phyloP scores from a whole-genome alignment of 805 yeast genomes.

The Monosporozyma aerobia region DNA sequence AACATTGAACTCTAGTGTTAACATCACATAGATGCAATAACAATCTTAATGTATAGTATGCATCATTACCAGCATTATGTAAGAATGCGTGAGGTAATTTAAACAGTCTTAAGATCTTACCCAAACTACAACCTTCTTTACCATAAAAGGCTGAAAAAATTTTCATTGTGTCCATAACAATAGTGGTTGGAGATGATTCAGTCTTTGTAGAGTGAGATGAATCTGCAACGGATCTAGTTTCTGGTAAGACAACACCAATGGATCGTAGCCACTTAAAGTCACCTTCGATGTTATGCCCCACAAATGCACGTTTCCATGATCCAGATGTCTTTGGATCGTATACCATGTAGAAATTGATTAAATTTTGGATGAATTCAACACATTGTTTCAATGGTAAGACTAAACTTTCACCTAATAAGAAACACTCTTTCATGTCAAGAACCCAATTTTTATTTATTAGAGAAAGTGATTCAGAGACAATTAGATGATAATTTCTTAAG shows the following conservation, averaged over 20 bases:
- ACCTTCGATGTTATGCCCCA: conserved; percentile 52
- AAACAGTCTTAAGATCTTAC: conserved; percentile 37
- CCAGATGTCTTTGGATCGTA: conserved; percentile 9
- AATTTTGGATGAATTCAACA: conserved; percentile 32
- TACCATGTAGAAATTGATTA: conserved; percentile 37
- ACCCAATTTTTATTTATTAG: conserved; percentile 45
- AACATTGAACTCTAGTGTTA: conserved; percentile 18
- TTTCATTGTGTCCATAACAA: conserved; percentile 39
- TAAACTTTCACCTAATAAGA: conserved; percentile 41
- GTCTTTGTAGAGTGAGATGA: not conserved
- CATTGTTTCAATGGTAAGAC: conserved; percentile 34
- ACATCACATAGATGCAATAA: conserved; percentile 42
- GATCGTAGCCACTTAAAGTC: conserved; percentile 44
- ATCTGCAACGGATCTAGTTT: not conserved
- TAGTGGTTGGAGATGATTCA: not conserved
- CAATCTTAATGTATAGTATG: conserved; percentile 50
- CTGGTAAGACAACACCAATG: conserved; percentile 41
- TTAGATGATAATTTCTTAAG: conserved; percentile 35
- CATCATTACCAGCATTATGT: conserved; percentile 69
- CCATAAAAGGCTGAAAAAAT: conserved; percentile 37
- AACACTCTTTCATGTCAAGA: conserved; percentile 43
- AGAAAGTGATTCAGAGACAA: conserved; percentile 37
- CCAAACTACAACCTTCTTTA: conserved; percentile 35
- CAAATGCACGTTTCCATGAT: conserved; percentile 32
- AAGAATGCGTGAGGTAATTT: conserved; percentile 48